phyloP scores from a whole-genome alignment of 805 yeast genomes.

The Teunomyces tritomae region DNA sequence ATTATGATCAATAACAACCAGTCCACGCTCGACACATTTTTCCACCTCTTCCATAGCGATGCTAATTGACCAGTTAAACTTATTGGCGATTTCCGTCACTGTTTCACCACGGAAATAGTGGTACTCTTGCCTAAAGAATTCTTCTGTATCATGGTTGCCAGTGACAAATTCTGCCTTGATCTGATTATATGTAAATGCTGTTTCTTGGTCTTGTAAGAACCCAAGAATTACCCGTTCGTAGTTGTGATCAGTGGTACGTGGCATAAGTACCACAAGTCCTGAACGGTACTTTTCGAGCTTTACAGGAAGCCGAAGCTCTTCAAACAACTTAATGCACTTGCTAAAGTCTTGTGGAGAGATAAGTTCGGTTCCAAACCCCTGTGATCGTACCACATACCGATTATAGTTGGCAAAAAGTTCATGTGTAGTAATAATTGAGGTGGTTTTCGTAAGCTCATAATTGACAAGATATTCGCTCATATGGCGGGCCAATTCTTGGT shows the following conservation, averaged over 20 bases:
- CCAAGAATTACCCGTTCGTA: constrained; percentile 26
- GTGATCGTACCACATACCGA: constrained; percentile 30
- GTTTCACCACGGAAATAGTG: constrained; percentile 32
- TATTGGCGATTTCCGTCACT: constrained; percentile 41
- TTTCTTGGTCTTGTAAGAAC: constrained; percentile 22
- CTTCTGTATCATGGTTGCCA: constrained; percentile 16
- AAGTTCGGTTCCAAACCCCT: constrained; percentile 56
- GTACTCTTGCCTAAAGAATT: constrained; percentile 12
- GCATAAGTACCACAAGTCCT: constrained; percentile 33
- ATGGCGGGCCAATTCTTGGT: constrained; percentile 74
- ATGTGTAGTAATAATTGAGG: constrained; percentile 40
- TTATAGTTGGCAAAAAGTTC: constrained; percentile 44
- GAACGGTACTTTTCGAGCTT: constrained; percentile 32
- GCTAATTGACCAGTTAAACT: constrained; percentile 64
- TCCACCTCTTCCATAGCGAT: constrained; percentile 65
- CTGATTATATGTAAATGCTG: constrained; percentile 22
- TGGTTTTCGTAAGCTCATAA: constrained; percentile 25
- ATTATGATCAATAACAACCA: constrained; percentile 64
- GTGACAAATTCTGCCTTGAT: constrained; percentile 21
- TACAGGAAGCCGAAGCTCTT: constrained; percentile 56
- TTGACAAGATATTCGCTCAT: constrained; percentile 63
- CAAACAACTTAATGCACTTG: constrained; percentile 59
- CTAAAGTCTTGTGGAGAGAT: constrained; percentile 68
- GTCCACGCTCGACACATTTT: constrained; percentile 54
- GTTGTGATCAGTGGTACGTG: constrained; percentile 20